Evolutionary conservation across 345 rosid species (phyloP).

Genomic region (Noccaea caerulescens): DNA sequence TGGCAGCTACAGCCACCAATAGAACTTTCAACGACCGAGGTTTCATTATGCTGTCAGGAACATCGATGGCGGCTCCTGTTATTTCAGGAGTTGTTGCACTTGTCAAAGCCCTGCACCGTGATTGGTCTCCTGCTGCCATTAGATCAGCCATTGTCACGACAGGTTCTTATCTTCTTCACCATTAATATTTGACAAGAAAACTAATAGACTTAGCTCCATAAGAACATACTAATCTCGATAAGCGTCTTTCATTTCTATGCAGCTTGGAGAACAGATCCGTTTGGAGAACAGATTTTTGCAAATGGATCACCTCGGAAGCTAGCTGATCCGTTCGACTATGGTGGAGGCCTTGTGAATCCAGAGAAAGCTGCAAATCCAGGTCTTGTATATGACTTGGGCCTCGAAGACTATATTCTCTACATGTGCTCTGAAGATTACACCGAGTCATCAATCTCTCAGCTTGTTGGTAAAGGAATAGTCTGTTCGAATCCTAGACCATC

Average conservation of each 20-base stretch:
- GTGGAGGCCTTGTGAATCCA: slow-evolving; percentile 67
- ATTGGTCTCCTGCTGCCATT: slow-evolving; percentile 54
- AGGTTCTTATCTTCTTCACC: slow-evolving; percentile 40
- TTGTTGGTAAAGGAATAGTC: slow-evolving; percentile 35
- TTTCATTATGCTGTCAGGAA: slow-evolving; percentile 37
- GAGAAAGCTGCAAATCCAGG: slow-evolving; percentile 59
- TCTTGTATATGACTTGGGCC: slow-evolving; percentile 55
- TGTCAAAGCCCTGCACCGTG: slow-evolving; percentile 43
- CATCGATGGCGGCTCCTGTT: slow-evolving; percentile 52
- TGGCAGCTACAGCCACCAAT: slow-evolving; percentile 44
- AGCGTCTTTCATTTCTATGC: not conserved
- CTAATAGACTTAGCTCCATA: not conserved
- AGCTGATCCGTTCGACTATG: slow-evolving; percentile 61
- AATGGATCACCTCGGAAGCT: slow-evolving; percentile 44
- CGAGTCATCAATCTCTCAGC: slow-evolving; percentile 51
- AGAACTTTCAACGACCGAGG: not conserved
- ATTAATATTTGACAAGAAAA: not conserved
- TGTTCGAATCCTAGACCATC: slow-evolving; percentile 43
- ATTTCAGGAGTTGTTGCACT: slow-evolving; percentile 48
- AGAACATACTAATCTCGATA: not conserved
- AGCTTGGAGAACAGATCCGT: slow-evolving; percentile 49
- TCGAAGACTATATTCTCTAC: slow-evolving; percentile 50
- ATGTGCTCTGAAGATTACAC: slow-evolving; percentile 54
- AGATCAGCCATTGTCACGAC: slow-evolving; percentile 54
- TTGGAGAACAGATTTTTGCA: slow-evolving; percentile 49